Evolutionary conservation across 257 asterid genomes (phyloP).

Genomic region (Ocimum tenuiflorum): DNA sequence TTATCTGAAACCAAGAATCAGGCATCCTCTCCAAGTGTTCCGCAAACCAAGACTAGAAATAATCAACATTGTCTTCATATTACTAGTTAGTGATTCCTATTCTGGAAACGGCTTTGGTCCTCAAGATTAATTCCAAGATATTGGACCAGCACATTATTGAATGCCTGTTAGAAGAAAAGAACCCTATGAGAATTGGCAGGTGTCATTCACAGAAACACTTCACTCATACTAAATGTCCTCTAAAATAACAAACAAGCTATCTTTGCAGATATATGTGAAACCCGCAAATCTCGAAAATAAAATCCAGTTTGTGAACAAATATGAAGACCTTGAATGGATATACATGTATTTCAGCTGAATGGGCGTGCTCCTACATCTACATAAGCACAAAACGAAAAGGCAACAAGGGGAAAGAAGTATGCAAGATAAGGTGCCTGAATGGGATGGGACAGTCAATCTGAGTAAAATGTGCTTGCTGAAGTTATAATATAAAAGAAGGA

Average conservation of each 20-base stretch:
- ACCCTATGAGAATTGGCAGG: not conserved
- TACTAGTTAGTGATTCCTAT: conserved; percentile 28
- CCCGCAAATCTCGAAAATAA: not conserved
- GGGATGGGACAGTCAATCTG: conserved; percentile 18
- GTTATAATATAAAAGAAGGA: conserved; percentile 10
- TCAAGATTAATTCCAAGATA: conserved; percentile 52
- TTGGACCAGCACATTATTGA: conserved; percentile 63
- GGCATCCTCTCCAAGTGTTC: conserved; percentile 16
- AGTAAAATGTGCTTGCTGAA: conserved; percentile 10
- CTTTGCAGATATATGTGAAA: conserved; percentile 8
- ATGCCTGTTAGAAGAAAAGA: conserved; percentile 45
- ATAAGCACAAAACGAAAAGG: conserved; percentile 18
- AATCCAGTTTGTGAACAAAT: not conserved
- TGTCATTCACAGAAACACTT: conserved; percentile 14
- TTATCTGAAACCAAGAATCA: conserved; percentile 25
- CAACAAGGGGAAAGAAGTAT: not conserved
- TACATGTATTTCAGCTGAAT: not conserved
- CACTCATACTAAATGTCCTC: conserved; percentile 1
- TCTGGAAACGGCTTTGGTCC: conserved; percentile 33
- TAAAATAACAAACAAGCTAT: not conserved
- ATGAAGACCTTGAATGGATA: conserved; percentile 10
- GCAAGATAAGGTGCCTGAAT: conserved; percentile 20
- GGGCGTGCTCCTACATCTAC: conserved; percentile 2
- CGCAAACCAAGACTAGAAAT: conserved; percentile 18
- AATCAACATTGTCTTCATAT: conserved; percentile 10